Conservation (phyloP, 139 green algal species). For the Chlorella sorokiniana region DNA sequence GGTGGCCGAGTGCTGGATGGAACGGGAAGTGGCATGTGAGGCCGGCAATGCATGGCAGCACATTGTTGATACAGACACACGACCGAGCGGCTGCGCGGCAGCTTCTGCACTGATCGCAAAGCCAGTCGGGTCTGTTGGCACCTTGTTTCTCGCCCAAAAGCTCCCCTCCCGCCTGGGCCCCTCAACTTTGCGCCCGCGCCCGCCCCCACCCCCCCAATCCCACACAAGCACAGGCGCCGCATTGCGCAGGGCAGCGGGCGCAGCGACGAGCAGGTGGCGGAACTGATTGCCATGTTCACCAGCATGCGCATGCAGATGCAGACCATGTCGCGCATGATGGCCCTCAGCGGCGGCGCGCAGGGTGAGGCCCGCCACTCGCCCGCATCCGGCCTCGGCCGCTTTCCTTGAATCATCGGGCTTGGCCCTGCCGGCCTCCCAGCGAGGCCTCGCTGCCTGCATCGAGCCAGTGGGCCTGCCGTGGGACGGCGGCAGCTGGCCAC, state of each 20-base stretch:
- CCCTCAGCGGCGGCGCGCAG: constrained; percentile 40
- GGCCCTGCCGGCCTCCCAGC: no score
- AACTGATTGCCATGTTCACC: constrained; percentile 82
- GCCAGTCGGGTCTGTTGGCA: no score
- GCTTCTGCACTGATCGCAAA: no score
- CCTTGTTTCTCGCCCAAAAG: no score
- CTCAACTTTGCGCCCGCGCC: background rate
- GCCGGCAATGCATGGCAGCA: no score
- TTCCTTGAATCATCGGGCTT: no score
- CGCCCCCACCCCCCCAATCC: background rate
- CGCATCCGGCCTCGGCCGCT: no score
- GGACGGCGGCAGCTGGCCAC: no score
- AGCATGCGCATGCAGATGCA: constrained; percentile 74
- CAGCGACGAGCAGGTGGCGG: constrained; percentile 71
- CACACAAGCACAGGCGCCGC: constrained; percentile 30
- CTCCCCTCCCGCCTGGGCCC: background rate
- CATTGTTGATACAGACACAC: no score
- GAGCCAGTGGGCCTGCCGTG: background rate
- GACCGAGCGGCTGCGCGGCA: no score
- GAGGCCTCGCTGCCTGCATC: background rate
- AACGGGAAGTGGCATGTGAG: no score
- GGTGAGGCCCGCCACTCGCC: constrained; percentile 15
- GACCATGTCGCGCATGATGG: constrained; percentile 82
- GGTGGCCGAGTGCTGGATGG: no score
- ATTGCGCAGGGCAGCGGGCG: constrained; percentile 58